These are phyloP conservation scores for Cladosporium sp. DNA, from an alignment of 2,329 filamentous ascomycete genomes.

Conservation along the genomic window DNA sequence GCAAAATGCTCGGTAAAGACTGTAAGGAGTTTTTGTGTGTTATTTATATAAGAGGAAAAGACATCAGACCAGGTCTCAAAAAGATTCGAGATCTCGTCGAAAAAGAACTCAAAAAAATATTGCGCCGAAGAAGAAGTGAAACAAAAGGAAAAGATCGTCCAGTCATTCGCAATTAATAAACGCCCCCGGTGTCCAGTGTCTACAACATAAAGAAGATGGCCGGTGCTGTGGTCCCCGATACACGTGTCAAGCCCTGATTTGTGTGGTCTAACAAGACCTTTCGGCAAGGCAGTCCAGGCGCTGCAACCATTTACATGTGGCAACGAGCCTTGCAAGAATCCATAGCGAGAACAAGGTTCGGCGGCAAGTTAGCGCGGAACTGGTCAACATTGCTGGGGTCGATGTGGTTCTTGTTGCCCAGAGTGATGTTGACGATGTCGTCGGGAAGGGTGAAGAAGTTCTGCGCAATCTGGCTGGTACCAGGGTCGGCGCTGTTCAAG, in stretches of 20 bases:
- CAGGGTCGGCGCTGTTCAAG: conserved; percentile 43
- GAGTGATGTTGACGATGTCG: conserved; percentile 34
- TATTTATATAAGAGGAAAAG: not conserved
- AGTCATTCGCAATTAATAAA: not conserved
- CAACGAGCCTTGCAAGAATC: conserved; percentile 12
- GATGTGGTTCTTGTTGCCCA: conserved; percentile 22
- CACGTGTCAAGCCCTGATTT: no score
- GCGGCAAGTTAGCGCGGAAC: conserved; percentile 12
- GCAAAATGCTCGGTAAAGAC: not conserved
- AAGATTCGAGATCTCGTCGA: no score
- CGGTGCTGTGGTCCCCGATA: no score
- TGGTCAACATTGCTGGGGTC: conserved; percentile 9
- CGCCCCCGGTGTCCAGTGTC: no score
- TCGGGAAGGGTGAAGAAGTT: conserved; percentile 39
- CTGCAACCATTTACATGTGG: not conserved
- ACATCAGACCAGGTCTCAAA: no score
- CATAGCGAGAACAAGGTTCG: conserved; percentile 7
- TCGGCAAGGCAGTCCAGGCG: no score
- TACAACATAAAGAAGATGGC: no score
- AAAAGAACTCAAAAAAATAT: not conserved
- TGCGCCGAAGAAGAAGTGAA: not conserved
- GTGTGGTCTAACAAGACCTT: no score
- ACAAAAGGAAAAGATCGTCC: not conserved
- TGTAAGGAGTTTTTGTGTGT: conserved; percentile 3
- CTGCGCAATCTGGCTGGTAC: conserved; percentile 40